Conservation (phyloP, 352 stramenopile genomes). For the Phytopythium montanum region DNA sequence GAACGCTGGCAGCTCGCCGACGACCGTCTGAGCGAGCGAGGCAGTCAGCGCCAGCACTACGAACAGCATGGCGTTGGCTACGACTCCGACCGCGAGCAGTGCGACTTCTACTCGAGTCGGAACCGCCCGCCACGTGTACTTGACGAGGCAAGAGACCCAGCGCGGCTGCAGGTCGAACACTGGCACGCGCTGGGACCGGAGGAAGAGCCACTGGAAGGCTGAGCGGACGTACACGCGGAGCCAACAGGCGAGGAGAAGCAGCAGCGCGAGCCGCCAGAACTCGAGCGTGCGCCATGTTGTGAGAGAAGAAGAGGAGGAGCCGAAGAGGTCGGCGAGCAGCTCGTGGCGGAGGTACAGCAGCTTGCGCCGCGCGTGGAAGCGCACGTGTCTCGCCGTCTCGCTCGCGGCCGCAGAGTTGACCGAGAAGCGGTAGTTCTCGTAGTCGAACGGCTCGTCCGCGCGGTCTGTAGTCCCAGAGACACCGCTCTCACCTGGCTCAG, state of each 20-base stretch:
- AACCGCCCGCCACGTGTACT: conserved; percentile 78
- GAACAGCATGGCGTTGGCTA: conserved; percentile 58
- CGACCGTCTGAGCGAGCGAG: conserved; percentile 32
- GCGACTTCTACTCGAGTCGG: conserved; percentile 62
- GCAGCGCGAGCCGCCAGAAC: conserved; percentile 68
- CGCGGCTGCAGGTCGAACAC: conserved; percentile 79
- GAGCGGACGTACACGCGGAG: conserved; percentile 89
- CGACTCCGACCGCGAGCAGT: conserved; percentile 50
- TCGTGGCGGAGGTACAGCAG: conserved; percentile 79
- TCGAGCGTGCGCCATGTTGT: conserved; percentile 57
- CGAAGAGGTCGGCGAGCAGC: conserved; percentile 62
- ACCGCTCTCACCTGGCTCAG: background rate
- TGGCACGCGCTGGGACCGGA: conserved; percentile 54
- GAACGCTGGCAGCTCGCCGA: conserved; percentile 68
- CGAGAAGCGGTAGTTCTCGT: conserved; percentile 56
- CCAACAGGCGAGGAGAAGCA: conserved; percentile 77
- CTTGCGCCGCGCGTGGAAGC: conserved; percentile 67
- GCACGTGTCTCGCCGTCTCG: conserved; percentile 48
- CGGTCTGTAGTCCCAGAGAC: no score
- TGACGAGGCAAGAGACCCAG: conserved; percentile 70
- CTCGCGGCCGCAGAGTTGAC: conserved; percentile 39
- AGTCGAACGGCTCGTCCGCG: conserved; percentile 9
- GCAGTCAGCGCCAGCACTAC: conserved; percentile 35
- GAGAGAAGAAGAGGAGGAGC: conserved; percentile 10
- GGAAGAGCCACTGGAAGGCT: conserved; percentile 82